Evolutionary conservation across 2,329 filamentous ascomycete species (phyloP).

Genomic region (Pseudogymnoascus sp.): DNA sequence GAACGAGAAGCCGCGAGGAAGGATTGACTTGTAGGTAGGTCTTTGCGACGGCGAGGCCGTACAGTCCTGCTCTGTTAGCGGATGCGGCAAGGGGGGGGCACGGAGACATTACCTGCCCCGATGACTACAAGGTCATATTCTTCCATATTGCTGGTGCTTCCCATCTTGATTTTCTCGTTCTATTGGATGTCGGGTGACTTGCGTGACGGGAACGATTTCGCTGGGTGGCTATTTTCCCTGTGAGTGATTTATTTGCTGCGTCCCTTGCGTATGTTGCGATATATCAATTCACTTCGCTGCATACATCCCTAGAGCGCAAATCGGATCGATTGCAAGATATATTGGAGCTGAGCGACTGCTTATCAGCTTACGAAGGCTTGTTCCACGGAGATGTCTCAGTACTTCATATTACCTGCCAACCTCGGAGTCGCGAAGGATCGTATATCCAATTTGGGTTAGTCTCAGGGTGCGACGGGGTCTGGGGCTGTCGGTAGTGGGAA

Average conservation of each 20-base stretch:
- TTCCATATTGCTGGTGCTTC: not conserved
- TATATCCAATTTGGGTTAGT: not conserved
- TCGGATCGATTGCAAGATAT: not conserved
- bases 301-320: not conserved
- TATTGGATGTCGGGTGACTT: not conserved
- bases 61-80: conserved; percentile 32
- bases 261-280: not conserved
- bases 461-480: not conserved
- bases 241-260: not conserved
- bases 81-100: not conserved
- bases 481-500: not conserved
- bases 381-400: not conserved
- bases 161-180: not conserved
- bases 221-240: not conserved
- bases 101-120: conserved; percentile 36
- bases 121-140: conserved; percentile 27
- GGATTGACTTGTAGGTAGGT: conserved; percentile 51
- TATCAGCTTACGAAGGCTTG: not conserved
- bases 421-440: not conserved
- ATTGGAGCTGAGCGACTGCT: not conserved
- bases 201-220: not conserved
- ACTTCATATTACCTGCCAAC: not conserved
- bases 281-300: not conserved
- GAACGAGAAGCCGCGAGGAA: conserved; percentile 42
- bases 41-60: conserved; percentile 51